Conservation (phyloP, 2,329 filamentous ascomycete species). For the Seiridium unicorne region DNA sequence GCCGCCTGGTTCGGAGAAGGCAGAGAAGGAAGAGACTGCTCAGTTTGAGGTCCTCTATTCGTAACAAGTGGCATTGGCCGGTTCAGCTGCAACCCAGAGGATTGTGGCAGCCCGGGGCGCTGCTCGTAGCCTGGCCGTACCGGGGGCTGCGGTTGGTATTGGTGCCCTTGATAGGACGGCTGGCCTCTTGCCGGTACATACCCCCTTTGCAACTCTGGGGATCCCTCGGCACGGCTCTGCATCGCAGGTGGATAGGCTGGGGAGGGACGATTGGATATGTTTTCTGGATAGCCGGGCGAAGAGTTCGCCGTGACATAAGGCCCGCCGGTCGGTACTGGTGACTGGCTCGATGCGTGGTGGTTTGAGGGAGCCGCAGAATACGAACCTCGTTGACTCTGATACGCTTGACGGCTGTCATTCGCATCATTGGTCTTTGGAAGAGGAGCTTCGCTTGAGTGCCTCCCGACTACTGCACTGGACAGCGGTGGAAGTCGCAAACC, state of each 20-base stretch:
- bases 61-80: conserved; percentile 15
- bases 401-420: not conserved
- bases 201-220: conserved; percentile 7
- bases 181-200: conserved; percentile 12
- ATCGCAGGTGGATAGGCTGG: conserved; percentile 14
- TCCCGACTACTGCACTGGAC: not conserved
- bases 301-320: not conserved
- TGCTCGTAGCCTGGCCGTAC: conserved; percentile 13
- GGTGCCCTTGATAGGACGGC: conserved; percentile 14
- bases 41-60: conserved; percentile 14
- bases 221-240: conserved; percentile 18
- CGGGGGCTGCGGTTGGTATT: conserved; percentile 12
- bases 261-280: not conserved
- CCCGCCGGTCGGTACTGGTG: not conserved
- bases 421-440: too few species aligned
- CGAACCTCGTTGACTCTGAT: not conserved
- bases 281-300: not conserved
- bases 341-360: conserved; percentile 13
- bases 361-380: not conserved
- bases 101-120: conserved; percentile 11
- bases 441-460: too few species aligned
- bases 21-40: conserved; percentile 14
- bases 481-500: conserved; percentile 3
- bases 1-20: conserved; percentile 17
- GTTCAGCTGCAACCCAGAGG: conserved; percentile 12